Percentiles rank a stretch among this genome's conserved stretches.
phyloP scores from a whole-genome alignment of 352 stramenopile genomes.

The Pythium rishiriense region DNA sequence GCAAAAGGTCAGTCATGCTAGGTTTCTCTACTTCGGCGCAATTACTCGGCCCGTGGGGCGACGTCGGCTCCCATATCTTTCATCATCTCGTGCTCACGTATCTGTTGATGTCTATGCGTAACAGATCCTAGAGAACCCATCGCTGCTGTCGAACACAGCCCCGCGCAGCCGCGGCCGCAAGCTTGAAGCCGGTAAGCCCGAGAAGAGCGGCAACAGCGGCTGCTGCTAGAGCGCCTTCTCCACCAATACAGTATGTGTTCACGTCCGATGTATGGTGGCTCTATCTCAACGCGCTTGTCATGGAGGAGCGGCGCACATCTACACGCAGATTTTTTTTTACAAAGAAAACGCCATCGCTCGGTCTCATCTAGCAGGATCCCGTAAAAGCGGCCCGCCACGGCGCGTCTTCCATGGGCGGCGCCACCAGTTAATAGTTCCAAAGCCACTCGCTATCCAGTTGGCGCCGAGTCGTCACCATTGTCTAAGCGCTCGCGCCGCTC shows the following conservation, averaged over 20 bases:
- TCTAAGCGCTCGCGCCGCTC: too few relatives aligned
- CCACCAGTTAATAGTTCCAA: too few relatives aligned
- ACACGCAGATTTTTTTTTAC: too few relatives aligned
- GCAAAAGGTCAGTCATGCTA: slow-evolving; percentile 93
- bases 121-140: slow-evolving; percentile 91
- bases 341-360: too few relatives aligned
- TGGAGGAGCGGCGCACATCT: not conserved
- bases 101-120: not conserved
- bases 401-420: too few relatives aligned
- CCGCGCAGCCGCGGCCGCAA: slow-evolving; percentile 63
- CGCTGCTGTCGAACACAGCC: slow-evolving; percentile 86
- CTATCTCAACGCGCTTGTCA: not conserved
- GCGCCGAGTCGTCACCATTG: too few relatives aligned
- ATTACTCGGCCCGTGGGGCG: too few relatives aligned
- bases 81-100: not conserved
- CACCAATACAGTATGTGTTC: slow-evolving; percentile 10
- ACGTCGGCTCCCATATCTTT: too few relatives aligned
- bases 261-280: not conserved
- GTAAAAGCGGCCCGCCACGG: too few relatives aligned
- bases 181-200: slow-evolving; percentile 50
- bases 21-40: too few relatives aligned
- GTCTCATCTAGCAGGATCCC: too few relatives aligned
- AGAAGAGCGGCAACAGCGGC: slow-evolving; percentile 54
- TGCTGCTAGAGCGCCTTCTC: slow-evolving; percentile 47
- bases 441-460: too few relatives aligned